Base-by-base conservation (phyloP, 345 rosid species). In the Linum usitatissimum region DNA sequence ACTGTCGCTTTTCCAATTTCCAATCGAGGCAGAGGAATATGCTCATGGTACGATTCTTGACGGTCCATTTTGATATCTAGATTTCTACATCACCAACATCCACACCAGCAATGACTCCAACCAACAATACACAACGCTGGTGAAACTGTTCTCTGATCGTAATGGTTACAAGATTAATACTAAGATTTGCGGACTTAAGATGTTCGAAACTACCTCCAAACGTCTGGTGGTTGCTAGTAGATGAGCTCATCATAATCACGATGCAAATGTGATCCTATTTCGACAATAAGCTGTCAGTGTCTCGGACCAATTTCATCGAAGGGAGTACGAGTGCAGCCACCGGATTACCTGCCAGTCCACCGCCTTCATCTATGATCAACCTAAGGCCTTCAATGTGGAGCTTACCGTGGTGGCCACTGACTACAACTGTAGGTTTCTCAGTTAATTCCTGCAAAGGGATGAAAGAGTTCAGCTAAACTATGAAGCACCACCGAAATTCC, bases 291-390 rank as follows among this genome's bases (percentile, higher is more conserved):
- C 61, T 51, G 73, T 81, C 83, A 3, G 84, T 84, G 67, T 85
- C 84, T 0, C 91, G 87, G 19, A 85, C 74, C 19, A 92, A 73
- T 76, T 78, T 78, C 85, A 63, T 71, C 5, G 87, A 78, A 19
- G 95, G 98, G 65, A 86, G 93, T 69, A 83, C 73, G 13, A 89
- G 74, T 14, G 96, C 98, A 57, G 93, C 96, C 36, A 89, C 73
- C 0, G 91, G 98, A 42, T 80, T 92, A 10, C 75, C 65, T 39
- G 75, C 83, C 18, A 68, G 62, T 58, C 93, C 96, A 0, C 98
- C 96, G 0, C 91, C 84, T 83, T 92, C 95, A 56, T 92, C 96
- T 17, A 92, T 81, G 63, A 87, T 77, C 80, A 92, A 64, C 72
- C 98, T 80, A 69, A 84, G 73, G 45, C 86, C 94, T 59, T 89